Evolutionary conservation across 257 asterid genomes (phyloP).

Genomic region (Fraxinus anomala): DNA sequence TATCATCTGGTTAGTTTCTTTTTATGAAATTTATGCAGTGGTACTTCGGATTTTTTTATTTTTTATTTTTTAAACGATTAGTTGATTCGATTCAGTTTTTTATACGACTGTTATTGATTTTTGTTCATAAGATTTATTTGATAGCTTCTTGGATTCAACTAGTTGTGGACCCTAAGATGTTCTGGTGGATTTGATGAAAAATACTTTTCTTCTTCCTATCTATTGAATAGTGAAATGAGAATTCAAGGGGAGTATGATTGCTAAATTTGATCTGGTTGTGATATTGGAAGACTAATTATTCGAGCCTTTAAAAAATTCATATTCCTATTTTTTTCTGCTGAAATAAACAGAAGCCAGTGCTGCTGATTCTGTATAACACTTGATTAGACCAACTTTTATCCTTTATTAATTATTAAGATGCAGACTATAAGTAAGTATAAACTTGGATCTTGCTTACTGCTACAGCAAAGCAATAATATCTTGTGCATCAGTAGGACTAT

Average conservation of each 20-base stretch:
- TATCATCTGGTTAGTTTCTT: slow-evolving; percentile 75
- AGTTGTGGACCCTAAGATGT: slow-evolving; percentile 29
- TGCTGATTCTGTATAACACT: slow-evolving; percentile 16
- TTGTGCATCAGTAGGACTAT: background rate
- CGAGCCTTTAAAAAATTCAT: slow-evolving; percentile 19
- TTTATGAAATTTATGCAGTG: background rate
- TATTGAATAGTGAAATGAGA: slow-evolving; percentile 34
- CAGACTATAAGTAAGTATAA: background rate
- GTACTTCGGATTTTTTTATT: background rate
- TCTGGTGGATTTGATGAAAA: slow-evolving; percentile 25
- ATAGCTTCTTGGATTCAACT: slow-evolving; percentile 15
- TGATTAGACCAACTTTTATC: slow-evolving; percentile 7
- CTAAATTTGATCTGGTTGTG: slow-evolving; percentile 30
- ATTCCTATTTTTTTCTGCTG: slow-evolving; percentile 16
- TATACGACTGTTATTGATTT: slow-evolving; percentile 20
- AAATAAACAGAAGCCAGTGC: slow-evolving; percentile 22
- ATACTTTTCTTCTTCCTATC: slow-evolving; percentile 2
- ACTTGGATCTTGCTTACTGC: background rate
- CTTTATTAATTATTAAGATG: background rate
- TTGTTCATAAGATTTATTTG: slow-evolving; percentile 21
- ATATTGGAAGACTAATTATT: background rate
- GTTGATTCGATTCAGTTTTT: slow-evolving; percentile 21
- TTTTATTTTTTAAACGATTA: slow-evolving; percentile 12
- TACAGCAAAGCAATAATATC: background rate
- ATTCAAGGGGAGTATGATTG: slow-evolving; percentile 31